Evolutionary conservation across 106 monocot species (phyloP), one percentile per base, ranked within the genome.

Genomic region (Allium sativum): DNA sequence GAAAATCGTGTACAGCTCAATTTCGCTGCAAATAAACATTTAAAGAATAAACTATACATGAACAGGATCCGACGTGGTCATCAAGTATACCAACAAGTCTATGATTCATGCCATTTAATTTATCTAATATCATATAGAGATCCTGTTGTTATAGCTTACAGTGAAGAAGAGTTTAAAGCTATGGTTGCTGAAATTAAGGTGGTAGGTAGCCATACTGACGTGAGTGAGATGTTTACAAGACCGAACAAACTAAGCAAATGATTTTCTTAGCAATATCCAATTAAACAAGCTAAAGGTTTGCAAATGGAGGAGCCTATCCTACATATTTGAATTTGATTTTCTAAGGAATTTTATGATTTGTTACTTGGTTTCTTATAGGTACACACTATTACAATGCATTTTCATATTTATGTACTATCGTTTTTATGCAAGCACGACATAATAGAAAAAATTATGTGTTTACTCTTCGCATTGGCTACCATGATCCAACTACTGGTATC

Each of bases 181-280:
- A 79, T 93, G 93, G 93, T 85, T 65, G 79, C 88, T 70, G 93
- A 93, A 63, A 82, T 77, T 57, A 77, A 85, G 77, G 85, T 85
- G 44, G 77, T 73, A 64, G 85, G 81, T 72, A 81, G 81, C 21
- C 85, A 80, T 51, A 85, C 80, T 72, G 86, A 79, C 71, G 86
- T 82, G 69, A 82, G 82, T 20, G 86, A 82, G 58, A 87, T 87
- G 82, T 82, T 74, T 45, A 82, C 86, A 52, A 78, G 82, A 64
- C 86, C 82, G 17, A 82, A 79, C 19, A 87, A 87, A 64, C 46
- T 79, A 42, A 87, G 86, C 58, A 82, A 87, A 50, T 76, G 86
- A 22, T 82, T 87, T 18, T 82, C 86, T 18, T 69, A 82, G 66
- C 86, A 82, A 48, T 87, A 87, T 73, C 14, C 75, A 18, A 87